Evolutionary conservation across 371 early-diverging fungal species (phyloP), one percentile per base, ranked within the genome.

Genomic region (Saksenaea vasiformis): DNA sequence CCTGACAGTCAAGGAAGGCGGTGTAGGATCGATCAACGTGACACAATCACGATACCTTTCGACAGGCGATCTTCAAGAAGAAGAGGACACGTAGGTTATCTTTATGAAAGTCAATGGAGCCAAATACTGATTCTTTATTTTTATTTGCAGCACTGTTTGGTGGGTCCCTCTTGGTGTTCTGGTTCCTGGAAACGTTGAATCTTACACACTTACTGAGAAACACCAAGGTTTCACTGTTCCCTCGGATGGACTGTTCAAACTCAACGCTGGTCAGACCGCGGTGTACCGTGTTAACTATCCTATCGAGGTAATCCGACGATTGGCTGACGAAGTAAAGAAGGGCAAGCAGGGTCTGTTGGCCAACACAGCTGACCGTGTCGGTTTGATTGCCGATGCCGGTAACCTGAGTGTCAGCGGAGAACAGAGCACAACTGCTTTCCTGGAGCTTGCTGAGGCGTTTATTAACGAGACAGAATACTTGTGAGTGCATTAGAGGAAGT

Each of bases 251-350:
- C 65, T 77, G 24, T 86, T 79, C 80, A 86, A 85, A 64, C 58
- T 86, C 56, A 86, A 86, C 67, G 82, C 85, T 43, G 73, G 76
- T 54, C 84, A 85, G 63, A 82, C 77, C 2, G 70, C 78, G 37
- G 84, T 93, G 53, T 92, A 87, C 71, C 84, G 93, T 53, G 90
- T 91, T 9, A 77, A 87, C 36, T 94, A 94, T 66, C 82, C 87
- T 19, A 73, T 82, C 15, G 72, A 84, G 15, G 78, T 76, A 4
- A 78, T 91, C 51, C 68, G 67, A 35, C 67, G 74, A 22, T 77
- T 91, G 56, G 86, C 83, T 14, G 79, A 77, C 9, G 77, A 78
- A 41, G 80, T 82, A 19, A 84, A 89, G 66, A 83, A 80, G 54
- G 67, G 79, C 24, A 64, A 66, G 51, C 65, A 76, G 5, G 80